Percentiles rank a stretch among this genome's conserved stretches.
These are phyloP conservation scores for Cucurbitaria berberidis DNA, from an alignment of 2,329 filamentous ascomycete genomes.

Conservation along the genomic window DNA sequence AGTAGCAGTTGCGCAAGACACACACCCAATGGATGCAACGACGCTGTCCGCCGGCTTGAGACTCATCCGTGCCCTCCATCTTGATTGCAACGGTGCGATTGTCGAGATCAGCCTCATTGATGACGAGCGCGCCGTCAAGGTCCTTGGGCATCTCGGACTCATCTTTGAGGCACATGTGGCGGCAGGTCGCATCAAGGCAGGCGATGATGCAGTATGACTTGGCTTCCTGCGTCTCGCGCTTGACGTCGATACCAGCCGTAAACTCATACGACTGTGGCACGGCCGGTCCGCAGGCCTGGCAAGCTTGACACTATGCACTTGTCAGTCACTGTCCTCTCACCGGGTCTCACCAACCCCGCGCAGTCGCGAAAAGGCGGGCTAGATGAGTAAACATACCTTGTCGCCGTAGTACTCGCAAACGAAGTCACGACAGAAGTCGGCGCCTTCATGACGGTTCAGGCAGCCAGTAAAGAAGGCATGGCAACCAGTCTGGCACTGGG, in stretches of 20 bases:
- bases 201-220: background rate
- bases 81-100: conserved; percentile 1
- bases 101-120: conserved; percentile 1
- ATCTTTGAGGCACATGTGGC: background rate
- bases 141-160: background rate
- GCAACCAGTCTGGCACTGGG: background rate
- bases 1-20: conserved; percentile 1
- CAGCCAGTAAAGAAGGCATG: background rate
- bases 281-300: background rate
- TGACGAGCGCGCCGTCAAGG: conserved; percentile 2
- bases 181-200: conserved; percentile 2
- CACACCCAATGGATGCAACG: background rate
- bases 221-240: background rate
- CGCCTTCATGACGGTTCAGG: background rate
- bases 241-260: background rate
- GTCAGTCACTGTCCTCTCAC: background rate
- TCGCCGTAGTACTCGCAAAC: background rate
- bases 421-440: background rate
- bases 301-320: conserved; percentile 1
- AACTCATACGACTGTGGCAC: background rate
- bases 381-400: background rate
- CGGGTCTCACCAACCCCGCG: background rate
- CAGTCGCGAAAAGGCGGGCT: background rate
- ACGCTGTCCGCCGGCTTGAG: background rate
- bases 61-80: background rate